Conservation (phyloP, 495 filamentous ascomycete species). For the Trichoderma erinaceum region DNA sequence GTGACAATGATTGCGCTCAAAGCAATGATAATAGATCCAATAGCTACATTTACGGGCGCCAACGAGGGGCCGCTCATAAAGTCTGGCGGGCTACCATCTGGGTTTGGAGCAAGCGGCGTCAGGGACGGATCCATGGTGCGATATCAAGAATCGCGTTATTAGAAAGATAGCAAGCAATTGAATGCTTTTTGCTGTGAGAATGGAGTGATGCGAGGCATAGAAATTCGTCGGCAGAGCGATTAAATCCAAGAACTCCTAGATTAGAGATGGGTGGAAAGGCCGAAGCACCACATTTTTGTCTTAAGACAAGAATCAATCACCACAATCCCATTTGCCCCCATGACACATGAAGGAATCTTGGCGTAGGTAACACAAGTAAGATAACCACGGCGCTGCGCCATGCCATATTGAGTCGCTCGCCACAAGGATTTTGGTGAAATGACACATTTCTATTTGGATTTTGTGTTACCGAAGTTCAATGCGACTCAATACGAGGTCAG, state of each 20-base stretch:
- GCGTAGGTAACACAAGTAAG: background rate
- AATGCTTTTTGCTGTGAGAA: too few species aligned
- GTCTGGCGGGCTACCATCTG: background rate
- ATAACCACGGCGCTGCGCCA: background rate
- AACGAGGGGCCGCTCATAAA: background rate
- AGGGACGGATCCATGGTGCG: background rate
- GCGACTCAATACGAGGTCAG: background rate
- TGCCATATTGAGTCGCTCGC: background rate
- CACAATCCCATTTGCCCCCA: background rate
- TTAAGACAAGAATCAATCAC: background rate
- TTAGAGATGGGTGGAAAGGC: background rate
- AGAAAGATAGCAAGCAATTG: background rate
- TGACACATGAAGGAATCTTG: constrained; percentile 2
- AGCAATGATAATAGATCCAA: background rate
- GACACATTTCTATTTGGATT: background rate
- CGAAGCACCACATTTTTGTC: background rate
- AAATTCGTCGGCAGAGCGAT: too few species aligned
- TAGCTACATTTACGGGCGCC: background rate
- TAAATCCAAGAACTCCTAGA: background rate
- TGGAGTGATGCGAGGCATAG: too few species aligned
- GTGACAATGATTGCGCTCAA: background rate
- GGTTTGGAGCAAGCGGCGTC: background rate
- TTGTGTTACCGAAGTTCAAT: background rate
- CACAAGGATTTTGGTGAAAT: background rate
- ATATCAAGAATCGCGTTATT: background rate